These are phyloP conservation scores for Hypoxylon sp. DNA, from an alignment of 2,329 filamentous ascomycete species.

Conservation along the genomic window DNA sequence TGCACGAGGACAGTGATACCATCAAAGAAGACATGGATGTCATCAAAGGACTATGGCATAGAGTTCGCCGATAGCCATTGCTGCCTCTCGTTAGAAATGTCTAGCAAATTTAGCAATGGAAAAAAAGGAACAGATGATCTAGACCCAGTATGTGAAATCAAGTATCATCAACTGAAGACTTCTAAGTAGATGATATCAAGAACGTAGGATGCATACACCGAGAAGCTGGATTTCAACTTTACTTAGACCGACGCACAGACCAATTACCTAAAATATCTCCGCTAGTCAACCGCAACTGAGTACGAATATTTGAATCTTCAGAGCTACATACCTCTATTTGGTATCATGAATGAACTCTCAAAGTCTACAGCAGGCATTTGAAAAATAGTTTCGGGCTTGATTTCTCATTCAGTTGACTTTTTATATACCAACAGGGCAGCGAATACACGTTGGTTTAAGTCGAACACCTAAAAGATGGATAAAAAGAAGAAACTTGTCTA, in stretches of 20 bases:
- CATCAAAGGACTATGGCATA: constrained; percentile 46
- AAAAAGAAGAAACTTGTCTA: constrained; percentile 71
- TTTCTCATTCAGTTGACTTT: not conserved
- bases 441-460: not conserved
- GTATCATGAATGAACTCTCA: not conserved
- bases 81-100: not conserved
- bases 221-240: not conserved
- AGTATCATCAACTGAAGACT: too few species aligned
- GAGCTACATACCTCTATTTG: not conserved
- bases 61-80: constrained; percentile 50
- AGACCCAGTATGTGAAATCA: too few species aligned
- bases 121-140: not conserved
- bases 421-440: not conserved
- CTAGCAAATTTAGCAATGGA: not conserved
- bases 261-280: not conserved
- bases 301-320: not conserved
- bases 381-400: not conserved
- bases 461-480: constrained; percentile 57
- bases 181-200: too few species aligned
- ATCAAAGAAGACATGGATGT: constrained; percentile 46
- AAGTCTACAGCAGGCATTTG: not conserved
- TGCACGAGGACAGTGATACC: constrained; percentile 43
- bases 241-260: not conserved
- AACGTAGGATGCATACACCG: too few species aligned
- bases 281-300: not conserved